Evolutionary conservation across 2,329 filamentous ascomycete species (phyloP).

Genomic region (Fusarium oligoseptatum): DNA sequence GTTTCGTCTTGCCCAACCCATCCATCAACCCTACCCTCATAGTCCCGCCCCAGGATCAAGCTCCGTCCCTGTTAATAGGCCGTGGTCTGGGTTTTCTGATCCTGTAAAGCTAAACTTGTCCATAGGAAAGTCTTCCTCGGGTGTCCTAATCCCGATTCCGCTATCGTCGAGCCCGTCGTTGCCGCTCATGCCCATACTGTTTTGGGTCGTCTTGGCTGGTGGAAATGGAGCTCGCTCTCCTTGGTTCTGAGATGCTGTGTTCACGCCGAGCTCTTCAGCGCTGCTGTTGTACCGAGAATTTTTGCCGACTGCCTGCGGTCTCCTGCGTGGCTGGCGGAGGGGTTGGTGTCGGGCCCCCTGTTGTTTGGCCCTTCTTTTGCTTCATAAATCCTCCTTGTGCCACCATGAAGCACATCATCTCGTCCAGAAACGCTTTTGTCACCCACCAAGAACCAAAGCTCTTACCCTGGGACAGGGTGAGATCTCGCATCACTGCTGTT

Average conservation of each 20-base stretch:
- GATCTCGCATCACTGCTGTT: constrained; percentile 82
- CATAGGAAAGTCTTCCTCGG: constrained; percentile 73
- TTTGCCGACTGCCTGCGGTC: constrained; percentile 45
- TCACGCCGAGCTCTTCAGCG: constrained; percentile 61
- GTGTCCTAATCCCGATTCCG: constrained; percentile 78
- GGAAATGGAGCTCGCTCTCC: constrained; percentile 65
- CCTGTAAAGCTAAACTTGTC: constrained; percentile 68
- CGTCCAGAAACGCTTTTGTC: constrained; percentile 94
- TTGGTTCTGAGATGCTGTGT: constrained; percentile 62
- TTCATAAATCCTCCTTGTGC: constrained; percentile 91
- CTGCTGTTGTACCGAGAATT: constrained; percentile 58
- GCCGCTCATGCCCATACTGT: constrained; percentile 52
- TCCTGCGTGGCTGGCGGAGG: constrained; percentile 56
- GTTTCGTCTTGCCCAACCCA: constrained; percentile 1
- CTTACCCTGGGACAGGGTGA: constrained; percentile 82
- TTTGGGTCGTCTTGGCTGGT: constrained; percentile 59
- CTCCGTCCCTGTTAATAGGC: constrained; percentile 50
- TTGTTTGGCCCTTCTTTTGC: constrained; percentile 59
- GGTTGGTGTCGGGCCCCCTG: constrained; percentile 40
- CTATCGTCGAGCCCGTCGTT: constrained; percentile 75
- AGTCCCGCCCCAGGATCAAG: constrained; percentile 41
- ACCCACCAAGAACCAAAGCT: constrained; percentile 96
- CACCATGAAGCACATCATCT: constrained; percentile 91
- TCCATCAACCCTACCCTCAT: constrained; percentile 18
- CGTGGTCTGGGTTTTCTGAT: constrained; percentile 52